These are phyloP conservation scores for Vitis rotundifolia DNA, from an alignment of 164 flowering plant species.

Conservation along the genomic window DNA sequence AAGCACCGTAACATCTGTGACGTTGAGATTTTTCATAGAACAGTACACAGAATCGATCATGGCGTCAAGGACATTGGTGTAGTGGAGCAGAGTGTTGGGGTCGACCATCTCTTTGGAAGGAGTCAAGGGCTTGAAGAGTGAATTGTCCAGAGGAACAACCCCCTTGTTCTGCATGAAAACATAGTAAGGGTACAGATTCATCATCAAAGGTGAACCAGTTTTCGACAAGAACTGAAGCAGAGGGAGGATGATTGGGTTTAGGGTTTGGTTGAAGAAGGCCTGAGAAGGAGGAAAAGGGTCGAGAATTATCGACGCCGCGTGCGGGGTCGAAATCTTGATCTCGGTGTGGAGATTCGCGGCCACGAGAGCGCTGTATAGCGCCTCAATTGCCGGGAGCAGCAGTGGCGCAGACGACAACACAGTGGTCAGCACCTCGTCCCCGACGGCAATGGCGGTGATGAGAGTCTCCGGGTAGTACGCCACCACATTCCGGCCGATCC, in stretches of 20 bases:
- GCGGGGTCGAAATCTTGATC: slow-evolving; percentile 87
- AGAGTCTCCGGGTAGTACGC: slow-evolving; percentile 74
- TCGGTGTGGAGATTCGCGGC: slow-evolving; percentile 66
- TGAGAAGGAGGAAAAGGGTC: slow-evolving; percentile 98
- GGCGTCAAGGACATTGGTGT: slow-evolving; percentile 89
- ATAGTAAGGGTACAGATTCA: slow-evolving; percentile 94
- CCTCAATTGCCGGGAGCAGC: slow-evolving; percentile 86
- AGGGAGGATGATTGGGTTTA: slow-evolving; percentile 47
- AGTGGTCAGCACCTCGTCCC: slow-evolving; percentile 87
- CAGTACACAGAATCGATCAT: slow-evolving; percentile 86
- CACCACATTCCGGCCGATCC: slow-evolving; percentile 75
- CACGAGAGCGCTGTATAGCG: slow-evolving; percentile 70
- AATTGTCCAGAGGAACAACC: slow-evolving; percentile 83
- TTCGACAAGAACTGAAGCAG: slow-evolving; percentile 65
- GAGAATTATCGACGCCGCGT: slow-evolving; percentile 71
- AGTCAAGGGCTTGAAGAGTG: slow-evolving; percentile 73
- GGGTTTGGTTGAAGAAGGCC: slow-evolving; percentile 82
- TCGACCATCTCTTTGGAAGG: slow-evolving; percentile 96
- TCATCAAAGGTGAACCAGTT: slow-evolving; percentile 82
- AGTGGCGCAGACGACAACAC: slow-evolving; percentile 72
- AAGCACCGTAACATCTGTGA: slow-evolving; percentile 70
- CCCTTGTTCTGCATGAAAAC: slow-evolving; percentile 97
- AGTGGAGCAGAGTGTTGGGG: slow-evolving; percentile 90
- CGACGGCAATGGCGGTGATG: slow-evolving; percentile 76
- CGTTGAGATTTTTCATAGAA: slow-evolving; percentile 83